These are phyloP conservation scores for Penicillium simplicissimum DNA, from an alignment of 495 filamentous ascomycete genomes.

Conservation along the genomic window DNA sequence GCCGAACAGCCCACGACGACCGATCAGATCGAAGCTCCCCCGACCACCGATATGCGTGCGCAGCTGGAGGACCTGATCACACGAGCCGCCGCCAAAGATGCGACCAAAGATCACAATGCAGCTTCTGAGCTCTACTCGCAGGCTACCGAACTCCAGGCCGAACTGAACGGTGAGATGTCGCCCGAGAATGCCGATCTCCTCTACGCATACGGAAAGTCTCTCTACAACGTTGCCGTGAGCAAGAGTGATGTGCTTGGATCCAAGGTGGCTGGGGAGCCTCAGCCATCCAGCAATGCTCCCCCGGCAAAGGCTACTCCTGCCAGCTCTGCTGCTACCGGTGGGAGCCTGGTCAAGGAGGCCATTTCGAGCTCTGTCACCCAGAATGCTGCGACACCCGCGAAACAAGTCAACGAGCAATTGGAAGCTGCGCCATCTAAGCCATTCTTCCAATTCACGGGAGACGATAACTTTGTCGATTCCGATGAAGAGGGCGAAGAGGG, in stretches of 20 bases:
- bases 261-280: conserved; percentile 63
- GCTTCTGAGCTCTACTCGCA: conserved; percentile 85
- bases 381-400: conserved; percentile 28
- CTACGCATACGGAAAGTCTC: conserved; percentile 86
- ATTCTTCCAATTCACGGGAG: conserved; percentile 88
- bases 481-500: conserved; percentile 71
- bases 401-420: conserved; percentile 40
- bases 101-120: conserved; percentile 78
- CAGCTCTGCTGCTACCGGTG: conserved; percentile 15
- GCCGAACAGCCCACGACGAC: conserved; percentile 11
- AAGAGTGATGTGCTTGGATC: conserved; percentile 93
- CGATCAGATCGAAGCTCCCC: conserved; percentile 2
- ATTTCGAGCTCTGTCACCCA: conserved; percentile 6
- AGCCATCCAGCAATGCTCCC: conserved; percentile 39
- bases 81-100: conserved; percentile 68
- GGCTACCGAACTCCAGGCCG: conserved; percentile 85
- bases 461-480: conserved; percentile 83
- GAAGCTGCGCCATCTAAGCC: conserved; percentile 57
- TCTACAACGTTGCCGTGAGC: conserved; percentile 89
- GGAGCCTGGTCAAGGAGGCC: conserved; percentile 30
- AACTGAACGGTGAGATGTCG: conserved; percentile 88
- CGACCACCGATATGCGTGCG: conserved; percentile 23
- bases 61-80: conserved; percentile 51
- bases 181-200: conserved; percentile 89
- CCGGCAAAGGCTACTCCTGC: conserved; percentile 18